A percentile compares a stretch with the other conserved stretches of the same genome.
These are phyloP conservation scores for Floccularia luteovirens DNA, from an alignment of 768 basidiomycete species.

Conservation along the genomic window DNA sequence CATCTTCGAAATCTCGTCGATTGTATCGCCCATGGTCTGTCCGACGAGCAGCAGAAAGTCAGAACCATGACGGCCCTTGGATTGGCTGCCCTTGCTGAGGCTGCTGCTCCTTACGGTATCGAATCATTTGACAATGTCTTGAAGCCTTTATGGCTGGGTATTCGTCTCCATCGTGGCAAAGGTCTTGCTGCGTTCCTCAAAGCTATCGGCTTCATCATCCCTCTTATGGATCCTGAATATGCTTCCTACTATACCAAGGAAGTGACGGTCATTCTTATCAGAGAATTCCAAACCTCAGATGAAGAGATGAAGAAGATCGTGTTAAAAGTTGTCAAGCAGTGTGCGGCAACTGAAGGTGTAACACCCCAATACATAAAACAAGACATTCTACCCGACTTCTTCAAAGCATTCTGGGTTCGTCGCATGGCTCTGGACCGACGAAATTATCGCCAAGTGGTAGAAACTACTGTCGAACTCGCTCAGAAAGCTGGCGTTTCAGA, in stretches of 20 bases:
- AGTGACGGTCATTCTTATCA: slow-evolving; percentile 92
- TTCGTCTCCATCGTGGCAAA: slow-evolving; percentile 91
- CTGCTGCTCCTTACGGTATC: slow-evolving; percentile 97
- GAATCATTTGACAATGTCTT: slow-evolving; percentile 98
- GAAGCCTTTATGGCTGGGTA: slow-evolving; percentile 91
- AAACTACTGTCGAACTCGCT: slow-evolving; percentile 97
- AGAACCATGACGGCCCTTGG: slow-evolving; percentile 92
- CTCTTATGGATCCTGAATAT: slow-evolving; percentile 99
- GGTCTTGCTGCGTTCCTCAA: slow-evolving; percentile 93
- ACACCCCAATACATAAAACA: slow-evolving; percentile 93
- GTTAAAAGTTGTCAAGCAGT: slow-evolving; percentile 97
- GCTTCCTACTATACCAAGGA: slow-evolving; percentile 99
- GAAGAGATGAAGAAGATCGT: slow-evolving; percentile 99
- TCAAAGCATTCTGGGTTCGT: slow-evolving; percentile 98
- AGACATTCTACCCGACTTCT: slow-evolving; percentile 98
- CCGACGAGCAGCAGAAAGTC: slow-evolving; percentile 95
- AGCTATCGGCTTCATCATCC: slow-evolving; percentile 98
- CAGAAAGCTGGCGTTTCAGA: slow-evolving; percentile 96
- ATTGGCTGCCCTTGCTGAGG: slow-evolving; percentile 92
- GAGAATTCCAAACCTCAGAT: slow-evolving; percentile 98
- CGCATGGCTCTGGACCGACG: slow-evolving; percentile 96
- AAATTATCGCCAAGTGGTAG: slow-evolving; percentile 96
- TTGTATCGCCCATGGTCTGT: slow-evolving; percentile 87
- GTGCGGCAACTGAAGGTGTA: slow-evolving; percentile 97
- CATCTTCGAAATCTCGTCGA: slow-evolving; percentile 96